Evolutionary conservation across 371 early-diverging fungal species (phyloP), one percentile per base, ranked within the genome.

Genomic region (Lichtheimia corymbifera): DNA sequence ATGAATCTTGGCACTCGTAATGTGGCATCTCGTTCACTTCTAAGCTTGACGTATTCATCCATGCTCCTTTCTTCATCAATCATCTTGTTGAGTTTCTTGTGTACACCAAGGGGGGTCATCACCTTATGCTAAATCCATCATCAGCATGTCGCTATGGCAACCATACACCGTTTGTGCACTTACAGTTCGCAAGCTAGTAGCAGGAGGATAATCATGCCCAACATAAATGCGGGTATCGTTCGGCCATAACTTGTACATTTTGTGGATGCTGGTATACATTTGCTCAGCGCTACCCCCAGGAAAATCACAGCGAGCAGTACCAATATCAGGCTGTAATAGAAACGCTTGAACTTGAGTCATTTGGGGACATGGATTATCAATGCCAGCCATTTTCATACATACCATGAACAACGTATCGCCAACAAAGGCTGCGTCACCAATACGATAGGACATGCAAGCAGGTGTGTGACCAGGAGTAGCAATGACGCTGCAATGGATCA

Each of bases 321-420:
- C 80, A 50, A 79, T 62, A 61, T 79, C 80, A 44, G 80, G 80
- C 79, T 79, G 66, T 45, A 14, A 28, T 20, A 50, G n/a, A 54
- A 41, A 2, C 4, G 2, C 35, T 35, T 2, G 35, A 6, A 0
- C 0, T 35, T 35, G 11, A 35, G 35, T 35, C 35, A 35, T 35
- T 35, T 35, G 35, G 2, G 22, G 22, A 35, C 11, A 35, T 35
- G 35, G 9, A 9, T 9, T 2, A 35, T 35, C 0, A 9, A 5
- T 35, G 6, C 35, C 35, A 35, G 35, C 2, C 35, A 35, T 35
- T 11, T 35, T 35, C 28, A 61, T 72, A 79, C 28, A 61, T 72
- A 79, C 79, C 80, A 79, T 79, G 53, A 79, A 79, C 11, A 79
- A 51, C 1, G 80, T 76, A 58, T 79, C 80, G 6, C 80, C 80